A percentile compares a stretch with the other conserved stretches of the same genome.
These are phyloP conservation scores for Leishmania turanica DNA, from an alignment of 208 protist species.

Conservation along the genomic window DNA sequence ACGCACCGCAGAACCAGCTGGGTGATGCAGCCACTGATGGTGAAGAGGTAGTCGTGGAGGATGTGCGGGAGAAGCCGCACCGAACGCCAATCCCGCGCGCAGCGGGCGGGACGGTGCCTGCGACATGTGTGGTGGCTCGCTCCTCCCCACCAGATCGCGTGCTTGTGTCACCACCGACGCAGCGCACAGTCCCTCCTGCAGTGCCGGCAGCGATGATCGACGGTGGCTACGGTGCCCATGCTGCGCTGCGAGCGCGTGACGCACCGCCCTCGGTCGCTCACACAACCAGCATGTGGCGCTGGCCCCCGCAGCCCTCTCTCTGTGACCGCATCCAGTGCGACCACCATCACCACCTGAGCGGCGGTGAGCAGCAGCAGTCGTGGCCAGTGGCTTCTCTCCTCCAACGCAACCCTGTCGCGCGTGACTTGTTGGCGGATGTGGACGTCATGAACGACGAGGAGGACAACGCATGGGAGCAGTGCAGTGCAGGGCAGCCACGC, in stretches of 20 bases:
- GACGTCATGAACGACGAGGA: not conserved
- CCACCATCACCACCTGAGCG: not conserved
- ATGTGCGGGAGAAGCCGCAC: not conserved
- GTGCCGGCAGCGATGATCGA: not conserved
- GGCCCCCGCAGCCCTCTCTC: not conserved
- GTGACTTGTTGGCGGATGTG: conserved; percentile 10
- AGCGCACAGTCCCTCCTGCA: not conserved
- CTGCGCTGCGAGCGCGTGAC: not conserved
- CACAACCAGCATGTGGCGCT: conserved; percentile 2
- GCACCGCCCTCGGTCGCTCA: not conserved
- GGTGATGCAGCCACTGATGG: not conserved
- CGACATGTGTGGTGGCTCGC: not conserved
- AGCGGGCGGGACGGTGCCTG: not conserved
- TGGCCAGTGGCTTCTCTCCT: not conserved
- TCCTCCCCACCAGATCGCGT: not conserved
- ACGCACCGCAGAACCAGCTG: not conserved
- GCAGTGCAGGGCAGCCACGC: not conserved
- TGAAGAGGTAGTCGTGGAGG: not conserved
- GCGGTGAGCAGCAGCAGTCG: not conserved
- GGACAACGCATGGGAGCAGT: not conserved
- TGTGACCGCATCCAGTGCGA: not conserved
- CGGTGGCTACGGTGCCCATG: not conserved
- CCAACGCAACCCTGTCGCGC: not conserved
- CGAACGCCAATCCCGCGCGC: not conserved
- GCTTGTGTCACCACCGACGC: not conserved